Conservation (phyloP, 176 grass and related monocot genomes). For the Oropetium thomaeum region DNA sequence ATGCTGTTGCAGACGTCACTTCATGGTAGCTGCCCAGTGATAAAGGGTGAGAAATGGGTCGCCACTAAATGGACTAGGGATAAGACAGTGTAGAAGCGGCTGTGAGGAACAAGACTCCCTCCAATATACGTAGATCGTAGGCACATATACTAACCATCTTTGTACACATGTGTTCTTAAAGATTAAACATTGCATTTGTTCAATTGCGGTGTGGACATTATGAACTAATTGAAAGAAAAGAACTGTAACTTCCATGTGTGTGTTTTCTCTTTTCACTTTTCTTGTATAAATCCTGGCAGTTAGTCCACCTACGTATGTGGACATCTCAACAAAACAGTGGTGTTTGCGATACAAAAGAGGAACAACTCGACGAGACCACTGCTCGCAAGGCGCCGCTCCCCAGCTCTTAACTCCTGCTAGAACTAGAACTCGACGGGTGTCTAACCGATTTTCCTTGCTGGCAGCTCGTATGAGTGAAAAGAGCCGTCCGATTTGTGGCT, state of each 20-base stretch:
- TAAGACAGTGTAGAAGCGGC: constrained; percentile 32
- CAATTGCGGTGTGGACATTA: constrained; percentile 11
- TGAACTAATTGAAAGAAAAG: constrained; percentile 8
- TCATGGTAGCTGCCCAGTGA: constrained; percentile 87
- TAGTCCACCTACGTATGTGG: too few species aligned
- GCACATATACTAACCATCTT: constrained; percentile 37
- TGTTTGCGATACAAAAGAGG: too few species aligned
- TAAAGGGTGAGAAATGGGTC: constrained; percentile 96
- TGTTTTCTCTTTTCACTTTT: neutral
- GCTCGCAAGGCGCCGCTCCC: too few species aligned
- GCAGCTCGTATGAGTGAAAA: too few species aligned
- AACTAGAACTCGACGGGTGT: too few species aligned
- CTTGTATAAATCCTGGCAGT: neutral
- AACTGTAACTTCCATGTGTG: neutral
- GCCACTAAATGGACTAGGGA: constrained; percentile 96
- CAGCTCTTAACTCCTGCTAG: too few species aligned
- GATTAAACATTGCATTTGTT: constrained; percentile 41
- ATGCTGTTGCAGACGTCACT: constrained; percentile 59
- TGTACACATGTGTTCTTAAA: neutral
- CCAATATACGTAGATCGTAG: constrained; percentile 41
- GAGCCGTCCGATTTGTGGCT: too few species aligned
- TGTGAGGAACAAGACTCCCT: neutral
- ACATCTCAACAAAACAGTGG: neutral
- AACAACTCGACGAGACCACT: too few species aligned
- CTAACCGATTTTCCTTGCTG: too few species aligned